Conservation (phyloP, 2,329 filamentous ascomycete species). For the Cyphellophora europaea region DNA sequence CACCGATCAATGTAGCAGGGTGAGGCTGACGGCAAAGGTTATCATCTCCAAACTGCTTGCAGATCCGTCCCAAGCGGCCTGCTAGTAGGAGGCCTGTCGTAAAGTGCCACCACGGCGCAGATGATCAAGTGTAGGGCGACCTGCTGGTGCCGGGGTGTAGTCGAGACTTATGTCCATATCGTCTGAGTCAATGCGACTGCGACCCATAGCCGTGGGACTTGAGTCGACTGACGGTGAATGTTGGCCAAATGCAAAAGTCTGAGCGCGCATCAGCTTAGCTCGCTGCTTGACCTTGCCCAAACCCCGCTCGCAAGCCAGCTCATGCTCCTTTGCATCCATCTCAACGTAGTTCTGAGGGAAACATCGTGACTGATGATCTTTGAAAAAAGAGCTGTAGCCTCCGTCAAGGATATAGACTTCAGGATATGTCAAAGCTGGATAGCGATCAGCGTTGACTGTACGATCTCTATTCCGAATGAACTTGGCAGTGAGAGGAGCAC, state of each 20-base stretch:
- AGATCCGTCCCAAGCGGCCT: no score
- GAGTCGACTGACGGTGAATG: conserved; percentile 52
- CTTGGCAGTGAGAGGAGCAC: conserved; percentile 91
- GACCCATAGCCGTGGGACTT: conserved; percentile 47
- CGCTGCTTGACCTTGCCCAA: conserved; percentile 78
- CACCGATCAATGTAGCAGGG: no score
- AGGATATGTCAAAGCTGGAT: conserved; percentile 84
- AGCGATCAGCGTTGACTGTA: conserved; percentile 71
- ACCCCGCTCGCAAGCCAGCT: conserved; percentile 85
- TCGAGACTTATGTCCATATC: conserved; percentile 18
- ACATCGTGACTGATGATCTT: conserved; percentile 68
- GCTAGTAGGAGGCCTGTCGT: neutral
- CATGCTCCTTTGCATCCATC: conserved; percentile 89
- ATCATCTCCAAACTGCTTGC: no score
- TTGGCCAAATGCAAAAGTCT: conserved; percentile 92
- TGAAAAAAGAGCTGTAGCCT: conserved; percentile 90
- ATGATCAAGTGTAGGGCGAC: neutral
- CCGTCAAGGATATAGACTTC: conserved; percentile 96
- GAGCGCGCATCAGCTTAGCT: conserved; percentile 74
- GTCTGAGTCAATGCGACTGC: conserved; percentile 18
- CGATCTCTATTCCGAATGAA: conserved; percentile 86
- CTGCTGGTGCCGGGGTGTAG: conserved; percentile 12
- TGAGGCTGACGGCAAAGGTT: no score
- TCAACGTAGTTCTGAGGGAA: conserved; percentile 93
- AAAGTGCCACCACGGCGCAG: neutral